phyloP scores from a whole-genome alignment of 2,329 filamentous ascomycete species.

The Trichothecium sympodiale region DNA sequence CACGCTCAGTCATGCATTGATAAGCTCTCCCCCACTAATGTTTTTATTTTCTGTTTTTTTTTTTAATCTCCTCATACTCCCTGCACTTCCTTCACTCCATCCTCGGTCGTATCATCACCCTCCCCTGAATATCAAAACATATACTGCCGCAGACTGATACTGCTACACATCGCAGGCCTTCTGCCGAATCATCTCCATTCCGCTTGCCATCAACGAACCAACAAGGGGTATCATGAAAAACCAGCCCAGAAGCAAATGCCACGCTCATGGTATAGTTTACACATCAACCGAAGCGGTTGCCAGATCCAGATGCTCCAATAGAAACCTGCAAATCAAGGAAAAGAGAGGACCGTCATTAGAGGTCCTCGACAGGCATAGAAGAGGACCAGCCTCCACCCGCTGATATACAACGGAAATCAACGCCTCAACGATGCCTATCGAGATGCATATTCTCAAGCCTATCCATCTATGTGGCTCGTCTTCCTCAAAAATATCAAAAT shows the following conservation, averaged over 20 bases:
- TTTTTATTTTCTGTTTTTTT: too few species aligned
- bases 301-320: slow-evolving; percentile 11
- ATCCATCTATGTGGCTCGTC: too few species aligned
- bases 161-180: slow-evolving; percentile 4
- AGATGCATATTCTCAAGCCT: neutral
- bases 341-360: slow-evolving; percentile 1
- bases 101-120: neutral
- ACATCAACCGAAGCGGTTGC: slow-evolving; percentile 11
- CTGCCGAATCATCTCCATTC: slow-evolving; percentile 5
- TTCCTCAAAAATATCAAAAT: too few species aligned
- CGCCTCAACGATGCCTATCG: neutral
- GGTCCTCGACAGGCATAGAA: too few species aligned
- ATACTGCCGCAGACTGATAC: too few species aligned
- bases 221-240: slow-evolving; percentile 22
- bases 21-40: too few species aligned
- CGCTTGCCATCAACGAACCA: slow-evolving; percentile 4
- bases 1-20: too few species aligned
- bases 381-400: too few species aligned
- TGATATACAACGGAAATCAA: neutral
- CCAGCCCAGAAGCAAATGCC: slow-evolving; percentile 17
- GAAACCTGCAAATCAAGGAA: slow-evolving; percentile 5
- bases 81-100: neutral
- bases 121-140: too few species aligned
- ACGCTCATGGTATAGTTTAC: slow-evolving; percentile 13
- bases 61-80: too few species aligned